Conservation (phyloP, 2,329 filamentous ascomycete species). For the Coniochaeta ligniaria region DNA sequence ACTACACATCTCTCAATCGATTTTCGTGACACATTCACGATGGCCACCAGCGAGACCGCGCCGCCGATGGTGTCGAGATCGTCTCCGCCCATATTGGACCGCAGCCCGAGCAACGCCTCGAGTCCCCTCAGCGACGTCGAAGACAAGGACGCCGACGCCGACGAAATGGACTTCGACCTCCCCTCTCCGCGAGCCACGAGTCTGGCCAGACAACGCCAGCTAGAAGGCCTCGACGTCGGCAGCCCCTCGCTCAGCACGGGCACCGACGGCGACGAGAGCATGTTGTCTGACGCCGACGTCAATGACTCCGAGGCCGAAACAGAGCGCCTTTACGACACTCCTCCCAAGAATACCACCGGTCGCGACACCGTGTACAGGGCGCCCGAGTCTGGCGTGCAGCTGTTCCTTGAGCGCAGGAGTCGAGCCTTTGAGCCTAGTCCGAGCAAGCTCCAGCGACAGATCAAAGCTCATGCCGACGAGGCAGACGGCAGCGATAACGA, state of each 20-base stretch:
- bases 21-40: slow-evolving; percentile 16
- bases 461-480: slow-evolving; percentile 22
- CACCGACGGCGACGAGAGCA: slow-evolving; percentile 23
- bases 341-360: slow-evolving; percentile 44
- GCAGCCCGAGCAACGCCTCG: slow-evolving; percentile 65
- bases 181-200: slow-evolving; percentile 4
- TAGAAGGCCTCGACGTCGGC: not conserved
- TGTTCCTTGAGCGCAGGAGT: slow-evolving; percentile 42
- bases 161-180: slow-evolving; percentile 44
- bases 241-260: slow-evolving; percentile 12
- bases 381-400: slow-evolving; percentile 53
- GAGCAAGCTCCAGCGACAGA: slow-evolving; percentile 63
- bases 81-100: slow-evolving; percentile 39
- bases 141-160: slow-evolving; percentile 62
- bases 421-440: slow-evolving; percentile 58
- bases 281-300: slow-evolving; percentile 48
- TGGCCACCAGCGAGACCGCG: slow-evolving; percentile 44
- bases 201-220: not conserved
- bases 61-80: slow-evolving; percentile 32
- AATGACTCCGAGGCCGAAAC: slow-evolving; percentile 85
- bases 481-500: slow-evolving; percentile 26
- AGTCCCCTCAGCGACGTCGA: slow-evolving; percentile 92
- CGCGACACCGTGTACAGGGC: slow-evolving; percentile 27
- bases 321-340: slow-evolving; percentile 86
- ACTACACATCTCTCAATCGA: not conserved